Evolutionary conservation across 176 grass and related monocot species (phyloP).

Genomic region (Dactylis glomerata): DNA sequence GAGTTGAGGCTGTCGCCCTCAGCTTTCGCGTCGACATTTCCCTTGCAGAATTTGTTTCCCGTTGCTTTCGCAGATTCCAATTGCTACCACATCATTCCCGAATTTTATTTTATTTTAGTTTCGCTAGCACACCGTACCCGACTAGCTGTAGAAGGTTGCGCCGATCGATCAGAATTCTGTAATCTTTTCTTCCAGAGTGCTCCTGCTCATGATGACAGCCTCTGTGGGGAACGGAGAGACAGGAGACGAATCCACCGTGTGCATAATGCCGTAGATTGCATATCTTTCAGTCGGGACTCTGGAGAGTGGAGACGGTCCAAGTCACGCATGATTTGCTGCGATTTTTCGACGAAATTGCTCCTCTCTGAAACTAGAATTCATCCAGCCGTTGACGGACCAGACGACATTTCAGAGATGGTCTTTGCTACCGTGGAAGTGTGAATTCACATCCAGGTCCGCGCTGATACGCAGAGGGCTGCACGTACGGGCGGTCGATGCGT

Average conservation of each 20-base stretch:
- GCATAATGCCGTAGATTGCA: not conserved
- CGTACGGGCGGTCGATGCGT: not conserved
- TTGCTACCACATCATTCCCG: not conserved
- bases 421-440: not conserved
- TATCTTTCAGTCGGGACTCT: not conserved
- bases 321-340: not conserved
- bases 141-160: not conserved
- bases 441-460: not conserved
- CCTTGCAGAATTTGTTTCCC: not conserved
- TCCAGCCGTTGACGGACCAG: not conserved
- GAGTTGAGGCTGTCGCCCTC: constrained; percentile 17
- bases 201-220: not conserved
- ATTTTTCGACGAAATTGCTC: not conserved
- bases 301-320: not conserved
- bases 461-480: not conserved
- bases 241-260: not conserved
- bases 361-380: not conserved
- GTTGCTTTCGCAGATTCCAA: constrained; percentile 34
- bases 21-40: not conserved
- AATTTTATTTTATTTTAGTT: not conserved
- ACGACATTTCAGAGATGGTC: not conserved
- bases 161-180: not conserved
- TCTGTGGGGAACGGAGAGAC: constrained; percentile 23
- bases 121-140: not conserved
- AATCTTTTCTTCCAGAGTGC: not conserved